phyloP scores from a whole-genome alignment of 2,329 filamentous ascomycete species.

The Sclerotinia spermophila region DNA sequence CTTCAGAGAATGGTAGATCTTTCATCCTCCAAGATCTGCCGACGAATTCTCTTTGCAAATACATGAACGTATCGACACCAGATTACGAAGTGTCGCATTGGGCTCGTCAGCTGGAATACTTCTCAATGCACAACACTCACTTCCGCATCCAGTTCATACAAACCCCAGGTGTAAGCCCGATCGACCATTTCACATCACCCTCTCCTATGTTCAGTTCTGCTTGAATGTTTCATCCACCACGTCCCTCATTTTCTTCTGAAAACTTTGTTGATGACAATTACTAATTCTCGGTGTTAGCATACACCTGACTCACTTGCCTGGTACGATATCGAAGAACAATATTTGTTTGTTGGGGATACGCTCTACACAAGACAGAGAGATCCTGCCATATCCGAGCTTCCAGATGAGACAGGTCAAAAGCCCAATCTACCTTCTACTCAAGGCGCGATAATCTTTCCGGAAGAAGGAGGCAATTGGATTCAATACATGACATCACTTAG shows the following conservation, averaged over 20 bases:
- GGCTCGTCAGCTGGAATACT: slow-evolving; percentile 39
- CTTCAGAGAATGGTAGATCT: slow-evolving; percentile 38
- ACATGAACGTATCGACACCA: slow-evolving; percentile 39
- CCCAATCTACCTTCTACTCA: slow-evolving; percentile 25
- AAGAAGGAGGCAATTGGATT: slow-evolving; percentile 40
- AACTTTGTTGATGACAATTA: neutral
- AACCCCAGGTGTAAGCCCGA: slow-evolving; percentile 47
- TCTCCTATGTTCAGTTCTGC: neutral
- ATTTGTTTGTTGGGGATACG: slow-evolving; percentile 46
- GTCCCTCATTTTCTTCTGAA: neutral
- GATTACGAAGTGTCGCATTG: slow-evolving; percentile 42
- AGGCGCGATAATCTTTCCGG: slow-evolving; percentile 40
- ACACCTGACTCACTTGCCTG: slow-evolving; percentile 9
- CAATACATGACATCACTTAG: slow-evolving; percentile 40
- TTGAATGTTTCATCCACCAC: neutral
- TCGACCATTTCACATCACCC: slow-evolving; percentile 37
- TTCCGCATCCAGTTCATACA: slow-evolving; percentile 44
- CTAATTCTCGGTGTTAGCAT: neutral
- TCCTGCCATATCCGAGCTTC: slow-evolving; percentile 35
- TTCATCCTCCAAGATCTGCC: slow-evolving; percentile 43
- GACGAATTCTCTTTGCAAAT: slow-evolving; percentile 42
- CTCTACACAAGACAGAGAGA: slow-evolving; percentile 40
- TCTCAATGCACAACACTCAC: slow-evolving; percentile 29
- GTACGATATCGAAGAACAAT: slow-evolving; percentile 38
- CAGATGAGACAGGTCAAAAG: slow-evolving; percentile 22